Conservation (phyloP, 2,329 filamentous ascomycete species). For the Neofusicoccum parvum region DNA sequence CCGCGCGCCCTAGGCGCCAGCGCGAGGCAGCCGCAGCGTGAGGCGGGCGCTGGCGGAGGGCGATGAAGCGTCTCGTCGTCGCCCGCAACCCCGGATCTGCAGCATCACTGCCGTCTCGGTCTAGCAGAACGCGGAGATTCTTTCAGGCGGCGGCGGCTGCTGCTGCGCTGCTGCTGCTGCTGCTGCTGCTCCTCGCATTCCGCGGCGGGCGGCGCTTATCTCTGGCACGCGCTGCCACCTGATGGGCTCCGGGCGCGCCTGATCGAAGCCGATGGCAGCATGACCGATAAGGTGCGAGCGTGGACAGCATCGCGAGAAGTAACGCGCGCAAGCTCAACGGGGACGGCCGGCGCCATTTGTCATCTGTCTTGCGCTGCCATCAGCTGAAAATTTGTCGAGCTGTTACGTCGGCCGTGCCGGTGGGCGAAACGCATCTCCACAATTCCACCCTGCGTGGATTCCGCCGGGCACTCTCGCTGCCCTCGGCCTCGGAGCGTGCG, state of each 20-base stretch:
- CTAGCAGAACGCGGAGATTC: constrained; percentile 16
- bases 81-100: constrained; percentile 13
- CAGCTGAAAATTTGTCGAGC: constrained; percentile 20
- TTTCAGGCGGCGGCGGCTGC: neutral
- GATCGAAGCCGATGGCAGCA: neutral
- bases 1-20: neutral
- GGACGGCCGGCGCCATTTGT: constrained; percentile 16
- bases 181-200: neutral
- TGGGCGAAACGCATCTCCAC: constrained; percentile 19
- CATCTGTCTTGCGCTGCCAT: constrained; percentile 18
- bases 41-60: neutral
- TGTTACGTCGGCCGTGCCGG: constrained; percentile 16
- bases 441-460: constrained; percentile 18
- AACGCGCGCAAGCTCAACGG: constrained; percentile 2
- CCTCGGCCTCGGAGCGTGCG: neutral
- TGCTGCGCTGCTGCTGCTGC: no score
- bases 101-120: neutral
- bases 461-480: neutral
- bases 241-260: constrained; percentile 3
- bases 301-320: neutral
- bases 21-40: neutral
- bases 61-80: constrained; percentile 10
- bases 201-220: neutral
- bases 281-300: neutral
- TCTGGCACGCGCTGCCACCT: constrained; percentile 4